Evolutionary conservation across 2,329 filamentous ascomycete genomes (phyloP).

Genomic region (Pseudogymnoascus sp.): DNA sequence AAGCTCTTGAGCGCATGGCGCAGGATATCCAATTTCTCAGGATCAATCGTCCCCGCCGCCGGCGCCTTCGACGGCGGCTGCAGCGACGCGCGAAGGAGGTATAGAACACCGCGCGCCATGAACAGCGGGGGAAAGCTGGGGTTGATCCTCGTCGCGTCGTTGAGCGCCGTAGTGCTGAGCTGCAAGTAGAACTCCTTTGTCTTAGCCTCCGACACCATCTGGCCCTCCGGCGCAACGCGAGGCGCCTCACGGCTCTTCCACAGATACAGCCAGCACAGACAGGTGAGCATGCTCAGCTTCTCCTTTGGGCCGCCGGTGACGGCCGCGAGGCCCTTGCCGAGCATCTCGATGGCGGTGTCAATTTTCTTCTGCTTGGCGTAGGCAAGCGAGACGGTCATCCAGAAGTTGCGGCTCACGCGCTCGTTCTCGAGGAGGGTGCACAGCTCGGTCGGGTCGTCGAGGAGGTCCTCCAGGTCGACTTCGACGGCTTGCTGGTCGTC

Average conservation of each 20-base stretch:
- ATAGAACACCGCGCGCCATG: conserved; percentile 81
- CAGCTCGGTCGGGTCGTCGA: conserved; percentile 89
- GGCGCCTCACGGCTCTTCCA: conserved; percentile 62
- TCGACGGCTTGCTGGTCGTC: conserved; percentile 70
- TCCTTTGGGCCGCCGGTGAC: conserved; percentile 55
- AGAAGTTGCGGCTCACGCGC: conserved; percentile 80
- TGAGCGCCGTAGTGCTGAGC: conserved; percentile 80
- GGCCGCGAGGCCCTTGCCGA: conserved; percentile 55
- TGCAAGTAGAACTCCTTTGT: conserved; percentile 93
- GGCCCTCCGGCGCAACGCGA: conserved; percentile 55
- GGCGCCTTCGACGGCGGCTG: conserved; percentile 64
- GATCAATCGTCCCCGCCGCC: conserved; percentile 54
- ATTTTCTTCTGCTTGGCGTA: conserved; percentile 95
- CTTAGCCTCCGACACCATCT: conserved; percentile 61
- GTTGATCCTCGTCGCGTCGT: conserved; percentile 91
- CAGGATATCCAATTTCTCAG: conserved; percentile 68
- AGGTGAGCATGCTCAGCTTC: conserved; percentile 56
- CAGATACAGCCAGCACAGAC: conserved; percentile 63
- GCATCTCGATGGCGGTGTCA: conserved; percentile 70
- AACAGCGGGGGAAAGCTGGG: conserved; percentile 87
- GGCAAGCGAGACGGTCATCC: conserved; percentile 95
- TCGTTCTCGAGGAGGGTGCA: conserved; percentile 95
- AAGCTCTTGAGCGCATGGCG: conserved; percentile 86
- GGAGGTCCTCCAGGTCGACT: conserved; percentile 81
- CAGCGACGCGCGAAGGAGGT: conserved; percentile 78